These are phyloP conservation scores for Sporisorium graminicola DNA, from an alignment of 1,284 basidiomycete genomes.

Conservation along the genomic window DNA sequence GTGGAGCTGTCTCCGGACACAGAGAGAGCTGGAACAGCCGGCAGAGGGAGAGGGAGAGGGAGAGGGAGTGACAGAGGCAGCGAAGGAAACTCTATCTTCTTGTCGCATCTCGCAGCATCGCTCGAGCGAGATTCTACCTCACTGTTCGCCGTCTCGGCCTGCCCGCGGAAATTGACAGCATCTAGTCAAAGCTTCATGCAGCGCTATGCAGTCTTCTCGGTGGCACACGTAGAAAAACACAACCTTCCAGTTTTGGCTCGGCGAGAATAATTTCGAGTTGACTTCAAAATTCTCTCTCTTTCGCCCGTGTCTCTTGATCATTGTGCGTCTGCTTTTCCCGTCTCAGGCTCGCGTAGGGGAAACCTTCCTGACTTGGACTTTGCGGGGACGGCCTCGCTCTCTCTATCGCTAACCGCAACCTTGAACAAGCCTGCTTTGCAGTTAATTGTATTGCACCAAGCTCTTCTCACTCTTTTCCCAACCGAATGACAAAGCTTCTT, in stretches of 20 bases:
- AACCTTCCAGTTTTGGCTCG: constrained; percentile 1
- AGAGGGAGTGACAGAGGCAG: not conserved
- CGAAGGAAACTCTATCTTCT: not conserved
- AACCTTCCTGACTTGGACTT: no score
- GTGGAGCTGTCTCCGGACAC: not conserved
- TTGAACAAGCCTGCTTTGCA: no score
- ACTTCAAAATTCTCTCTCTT: no score
- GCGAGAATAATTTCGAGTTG: constrained; percentile 3
- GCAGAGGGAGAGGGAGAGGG: constrained; percentile 2
- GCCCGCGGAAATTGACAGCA: constrained; percentile 27
- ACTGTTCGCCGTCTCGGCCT: not conserved
- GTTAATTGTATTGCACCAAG: no score
- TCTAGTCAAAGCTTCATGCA: not conserved
- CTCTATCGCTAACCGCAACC: no score
- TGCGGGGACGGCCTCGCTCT: no score
- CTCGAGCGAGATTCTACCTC: constrained; percentile 30
- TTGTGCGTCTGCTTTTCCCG: not conserved
- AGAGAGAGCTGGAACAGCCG: not conserved
- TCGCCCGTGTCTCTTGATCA: constrained; percentile 14
- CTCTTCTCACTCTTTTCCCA: no score
- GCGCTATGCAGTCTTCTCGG: no score
- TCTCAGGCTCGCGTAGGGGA: not conserved
- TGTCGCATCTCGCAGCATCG: not conserved
- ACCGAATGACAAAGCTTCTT: not conserved
- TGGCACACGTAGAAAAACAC: not conserved